phyloP scores from a whole-genome alignment of 1,139 yeast genomes.

The Geotrichum fermentans region DNA sequence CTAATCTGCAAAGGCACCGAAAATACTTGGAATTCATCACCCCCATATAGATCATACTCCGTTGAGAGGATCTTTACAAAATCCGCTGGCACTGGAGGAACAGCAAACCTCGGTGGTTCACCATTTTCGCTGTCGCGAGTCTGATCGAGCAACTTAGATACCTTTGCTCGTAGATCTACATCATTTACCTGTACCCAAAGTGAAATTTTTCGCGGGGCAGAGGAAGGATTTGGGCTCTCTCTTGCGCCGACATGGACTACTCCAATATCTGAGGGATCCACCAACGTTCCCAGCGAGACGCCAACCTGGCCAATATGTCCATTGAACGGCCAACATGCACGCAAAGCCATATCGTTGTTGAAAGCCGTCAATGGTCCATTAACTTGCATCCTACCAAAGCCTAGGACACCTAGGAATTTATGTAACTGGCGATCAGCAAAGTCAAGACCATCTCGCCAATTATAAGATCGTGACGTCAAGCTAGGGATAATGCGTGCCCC shows the following conservation, averaged over 20 bases:
- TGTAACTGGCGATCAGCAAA: constrained; percentile 23
- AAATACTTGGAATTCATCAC: constrained; percentile 31
- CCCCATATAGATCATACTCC: constrained; percentile 29
- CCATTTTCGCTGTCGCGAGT: constrained; percentile 10
- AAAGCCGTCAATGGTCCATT: constrained; percentile 32
- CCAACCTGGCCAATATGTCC: constrained; percentile 35
- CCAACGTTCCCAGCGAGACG: constrained; percentile 28
- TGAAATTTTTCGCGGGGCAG: constrained; percentile 36
- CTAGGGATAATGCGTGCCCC: constrained; percentile 34
- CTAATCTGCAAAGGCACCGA: constrained; percentile 27
- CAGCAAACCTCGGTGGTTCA: not conserved
- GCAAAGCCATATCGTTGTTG: constrained; percentile 26
- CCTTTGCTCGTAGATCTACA: constrained; percentile 16
- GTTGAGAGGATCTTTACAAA: constrained; percentile 30
- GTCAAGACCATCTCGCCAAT: constrained; percentile 21
- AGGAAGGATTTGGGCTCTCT: constrained; percentile 29
- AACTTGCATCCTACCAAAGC: constrained; percentile 27
- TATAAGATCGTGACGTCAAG: constrained; percentile 31
- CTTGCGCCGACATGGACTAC: constrained; percentile 33
- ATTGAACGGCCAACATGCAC: constrained; percentile 39
- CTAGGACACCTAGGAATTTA: constrained; percentile 22
- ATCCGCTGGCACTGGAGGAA: constrained; percentile 20
- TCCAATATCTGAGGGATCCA: constrained; percentile 31
- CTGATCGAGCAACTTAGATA: constrained; percentile 16
- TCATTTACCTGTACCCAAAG: constrained; percentile 33